These are phyloP conservation scores for Zopfia rhizophila DNA, from an alignment of 2,329 filamentous ascomycete genomes.

Conservation along the genomic window DNA sequence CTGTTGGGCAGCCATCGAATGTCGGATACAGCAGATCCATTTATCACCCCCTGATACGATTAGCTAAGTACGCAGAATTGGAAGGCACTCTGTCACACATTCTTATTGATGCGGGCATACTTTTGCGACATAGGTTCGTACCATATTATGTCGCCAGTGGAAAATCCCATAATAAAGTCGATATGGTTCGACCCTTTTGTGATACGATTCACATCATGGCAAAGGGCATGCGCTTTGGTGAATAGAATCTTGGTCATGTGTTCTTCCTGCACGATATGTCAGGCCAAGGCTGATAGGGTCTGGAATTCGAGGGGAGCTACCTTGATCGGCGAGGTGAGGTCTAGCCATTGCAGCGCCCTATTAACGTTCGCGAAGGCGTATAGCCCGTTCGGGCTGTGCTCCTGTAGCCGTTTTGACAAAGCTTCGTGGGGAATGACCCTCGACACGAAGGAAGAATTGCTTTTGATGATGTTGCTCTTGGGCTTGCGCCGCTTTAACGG, in stretches of 20 bases:
- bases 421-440: conserved; percentile 90
- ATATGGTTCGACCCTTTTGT: conserved; percentile 85
- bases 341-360: conserved; percentile 94
- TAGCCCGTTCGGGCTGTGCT: conserved; percentile 79
- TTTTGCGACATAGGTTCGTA: conserved; percentile 97
- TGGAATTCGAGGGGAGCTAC: conserved; percentile 45
- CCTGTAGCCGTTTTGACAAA: conserved; percentile 79
- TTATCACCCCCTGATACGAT: conserved; percentile 77
- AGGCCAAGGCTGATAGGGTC: neutral
- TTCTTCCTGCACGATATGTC: conserved; percentile 71
- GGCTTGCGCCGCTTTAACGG: conserved; percentile 84
- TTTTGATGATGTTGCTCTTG: conserved; percentile 98
- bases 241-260: conserved; percentile 96
- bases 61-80: conserved; percentile 7
- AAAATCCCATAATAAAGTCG: conserved; percentile 95
- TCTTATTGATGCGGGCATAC: conserved; percentile 96
- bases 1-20: conserved; percentile 95
- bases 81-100: conserved; percentile 64
- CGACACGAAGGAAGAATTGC: conserved; percentile 98
- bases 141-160: conserved; percentile 97
- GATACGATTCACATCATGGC: conserved; percentile 87
- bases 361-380: conserved; percentile 97
- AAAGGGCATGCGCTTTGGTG: conserved; percentile 93
- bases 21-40: conserved; percentile 82
- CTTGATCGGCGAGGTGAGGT: conserved; percentile 80